A percentile compares a stretch with the other conserved stretches of the same genome.
These are phyloP conservation scores for Tolypocladium tundrense DNA, from an alignment of 2,329 filamentous ascomycete species.

Conservation along the genomic window DNA sequence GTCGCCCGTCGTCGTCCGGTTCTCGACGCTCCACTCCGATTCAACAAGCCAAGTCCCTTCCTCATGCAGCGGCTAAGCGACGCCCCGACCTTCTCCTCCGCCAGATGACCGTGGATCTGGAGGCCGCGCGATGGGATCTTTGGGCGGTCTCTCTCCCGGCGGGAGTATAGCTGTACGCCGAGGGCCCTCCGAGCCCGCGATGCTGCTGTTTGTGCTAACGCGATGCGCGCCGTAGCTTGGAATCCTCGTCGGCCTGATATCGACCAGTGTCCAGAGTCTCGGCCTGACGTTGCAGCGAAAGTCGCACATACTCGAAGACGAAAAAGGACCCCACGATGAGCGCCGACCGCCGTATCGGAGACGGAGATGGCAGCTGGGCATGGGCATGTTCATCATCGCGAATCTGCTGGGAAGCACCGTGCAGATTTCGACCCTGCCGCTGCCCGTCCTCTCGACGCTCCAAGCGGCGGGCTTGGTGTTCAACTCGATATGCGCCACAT, in stretches of 20 bases:
- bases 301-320: constrained; percentile 95
- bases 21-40: background rate
- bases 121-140: constrained; percentile 52
- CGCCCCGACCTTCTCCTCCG: constrained; percentile 7
- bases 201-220: constrained; percentile 9
- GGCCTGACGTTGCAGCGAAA: constrained; percentile 95
- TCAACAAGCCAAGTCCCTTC: background rate
- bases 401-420: constrained; percentile 93
- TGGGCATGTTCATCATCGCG: constrained; percentile 92
- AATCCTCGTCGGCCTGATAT: constrained; percentile 84
- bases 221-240: constrained; percentile 52
- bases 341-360: constrained; percentile 81
- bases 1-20: background rate
- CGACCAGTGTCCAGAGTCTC: constrained; percentile 88
- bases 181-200: background rate
- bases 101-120: constrained; percentile 36
- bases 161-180: constrained; percentile 63
- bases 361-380: constrained; percentile 90
- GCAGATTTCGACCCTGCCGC: constrained; percentile 89
- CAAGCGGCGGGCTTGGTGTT: constrained; percentile 96
- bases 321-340: constrained; percentile 69
- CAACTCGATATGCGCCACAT: constrained; percentile 93
- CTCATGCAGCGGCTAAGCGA: constrained; percentile 15
- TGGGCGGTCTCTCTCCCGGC: constrained; percentile 66
- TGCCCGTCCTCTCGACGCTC: constrained; percentile 88